Evolutionary conservation across 2,329 filamentous ascomycete genomes (phyloP).

Genomic region (Trichoderma hamatum): DNA sequence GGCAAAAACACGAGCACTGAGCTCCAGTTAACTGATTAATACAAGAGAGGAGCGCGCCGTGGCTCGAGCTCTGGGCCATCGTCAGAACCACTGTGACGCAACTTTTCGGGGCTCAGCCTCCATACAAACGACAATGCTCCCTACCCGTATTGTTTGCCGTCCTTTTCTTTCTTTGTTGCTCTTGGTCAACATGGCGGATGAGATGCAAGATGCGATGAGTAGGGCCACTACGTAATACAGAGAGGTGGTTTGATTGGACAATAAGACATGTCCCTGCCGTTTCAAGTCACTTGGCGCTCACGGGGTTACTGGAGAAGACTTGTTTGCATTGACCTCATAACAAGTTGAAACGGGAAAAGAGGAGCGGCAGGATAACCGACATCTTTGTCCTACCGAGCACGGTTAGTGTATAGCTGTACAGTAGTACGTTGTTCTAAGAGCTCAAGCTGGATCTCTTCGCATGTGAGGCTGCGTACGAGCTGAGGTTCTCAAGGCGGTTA

Average conservation of each 20-base stretch:
- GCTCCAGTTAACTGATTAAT: not conserved
- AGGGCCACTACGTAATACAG: not conserved
- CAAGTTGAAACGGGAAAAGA: not conserved
- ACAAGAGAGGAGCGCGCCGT: not conserved
- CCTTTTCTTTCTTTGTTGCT: not conserved
- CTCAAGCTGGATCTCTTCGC: not conserved
- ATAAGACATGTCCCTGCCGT: not conserved
- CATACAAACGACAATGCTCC: not conserved
- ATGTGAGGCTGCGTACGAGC: not conserved
- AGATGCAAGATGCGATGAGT: not conserved
- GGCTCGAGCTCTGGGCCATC: conserved; percentile 13
- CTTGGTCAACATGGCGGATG: not conserved
- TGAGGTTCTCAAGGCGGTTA: not conserved
- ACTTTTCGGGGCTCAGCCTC: not conserved
- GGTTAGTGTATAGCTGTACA: not conserved
- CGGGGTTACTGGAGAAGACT: not conserved
- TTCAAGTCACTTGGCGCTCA: conserved; percentile 8
- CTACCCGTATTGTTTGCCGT: not conserved
- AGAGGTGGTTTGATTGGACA: not conserved
- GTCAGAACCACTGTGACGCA: not conserved
- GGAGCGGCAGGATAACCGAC: not conserved
- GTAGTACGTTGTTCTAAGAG: not conserved
- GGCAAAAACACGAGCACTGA: not conserved
- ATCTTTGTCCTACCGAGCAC: not conserved
- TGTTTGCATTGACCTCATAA: conserved; percentile 10